A percentile compares a stretch with the other conserved stretches of the same genome.
phyloP scores from a whole-genome alignment of 1,284 basidiomycete genomes.

The Sporisorium exsertum region DNA sequence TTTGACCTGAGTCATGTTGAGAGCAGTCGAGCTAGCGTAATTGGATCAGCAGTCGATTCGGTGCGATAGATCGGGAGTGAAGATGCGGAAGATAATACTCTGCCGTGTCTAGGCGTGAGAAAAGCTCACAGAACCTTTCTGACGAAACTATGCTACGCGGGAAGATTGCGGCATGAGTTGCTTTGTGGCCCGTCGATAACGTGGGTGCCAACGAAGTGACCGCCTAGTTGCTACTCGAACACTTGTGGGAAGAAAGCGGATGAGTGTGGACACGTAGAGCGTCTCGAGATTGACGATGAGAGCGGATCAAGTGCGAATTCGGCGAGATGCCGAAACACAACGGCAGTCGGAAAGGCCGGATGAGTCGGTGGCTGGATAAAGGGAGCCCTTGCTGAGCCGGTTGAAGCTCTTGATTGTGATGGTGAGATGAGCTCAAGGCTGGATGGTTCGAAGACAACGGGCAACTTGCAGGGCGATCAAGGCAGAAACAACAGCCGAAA shows the following conservation, averaged over 20 bases:
- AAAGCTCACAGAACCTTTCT: slow-evolving; percentile 1
- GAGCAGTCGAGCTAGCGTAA: not conserved
- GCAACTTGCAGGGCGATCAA: not conserved
- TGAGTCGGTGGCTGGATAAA: not conserved
- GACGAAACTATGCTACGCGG: not conserved
- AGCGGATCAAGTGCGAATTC: not conserved
- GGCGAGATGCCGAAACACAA: slow-evolving; percentile 1
- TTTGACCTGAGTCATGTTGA: slow-evolving; percentile 55
- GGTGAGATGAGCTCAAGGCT: not conserved
- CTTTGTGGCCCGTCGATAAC: not conserved
- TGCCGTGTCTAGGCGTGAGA: slow-evolving; percentile 5
- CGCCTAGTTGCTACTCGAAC: not conserved
- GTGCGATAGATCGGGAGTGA: not conserved
- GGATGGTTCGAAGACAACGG: slow-evolving; percentile 1
- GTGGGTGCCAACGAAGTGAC: not conserved
- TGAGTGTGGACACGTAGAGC: not conserved
- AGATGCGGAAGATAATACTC: not conserved
- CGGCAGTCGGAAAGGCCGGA: not conserved
- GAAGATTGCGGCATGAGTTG: slow-evolving; percentile 2
- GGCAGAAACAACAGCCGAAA: slow-evolving; percentile 1
- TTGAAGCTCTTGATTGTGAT: not conserved
- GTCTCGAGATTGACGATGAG: not conserved
- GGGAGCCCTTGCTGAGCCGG: not conserved
- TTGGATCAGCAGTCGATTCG: not conserved
- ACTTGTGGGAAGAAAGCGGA: too few relatives aligned